phyloP scores from a whole-genome alignment of 108 stramenopile genomes.

The Nitzschia palea region DNA sequence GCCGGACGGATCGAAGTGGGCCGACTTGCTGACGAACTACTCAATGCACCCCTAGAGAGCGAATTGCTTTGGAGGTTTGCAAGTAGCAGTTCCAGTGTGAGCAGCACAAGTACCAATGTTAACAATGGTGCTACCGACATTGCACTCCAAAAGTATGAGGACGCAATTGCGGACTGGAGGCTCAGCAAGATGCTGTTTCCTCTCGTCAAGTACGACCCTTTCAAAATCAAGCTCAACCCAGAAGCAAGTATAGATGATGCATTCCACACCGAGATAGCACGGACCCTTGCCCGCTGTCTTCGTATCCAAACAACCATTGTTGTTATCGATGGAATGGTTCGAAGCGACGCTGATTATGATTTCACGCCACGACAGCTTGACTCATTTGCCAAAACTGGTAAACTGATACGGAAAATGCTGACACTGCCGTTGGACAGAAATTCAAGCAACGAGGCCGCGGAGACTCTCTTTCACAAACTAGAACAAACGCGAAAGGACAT shows the following conservation, averaged over 20 bases:
- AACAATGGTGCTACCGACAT: slow-evolving; percentile 4
- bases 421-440: slow-evolving; percentile 10
- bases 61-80: background rate
- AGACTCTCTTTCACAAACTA: slow-evolving; percentile 4
- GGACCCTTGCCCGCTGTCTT: slow-evolving; percentile 28
- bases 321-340: slow-evolving; percentile 34
- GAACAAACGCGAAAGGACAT: slow-evolving; percentile 18
- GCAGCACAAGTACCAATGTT: background rate
- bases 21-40: slow-evolving; percentile 25
- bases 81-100: background rate
- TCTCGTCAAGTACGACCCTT: slow-evolving; percentile 30
- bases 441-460: slow-evolving; percentile 9
- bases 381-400: slow-evolving; percentile 14
- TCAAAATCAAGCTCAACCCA: background rate
- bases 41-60: slow-evolving; percentile 13
- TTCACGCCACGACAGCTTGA: slow-evolving; percentile 19
- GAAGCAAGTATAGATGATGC: slow-evolving; percentile 5
- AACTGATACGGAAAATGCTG: slow-evolving; percentile 30
- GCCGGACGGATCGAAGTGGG: slow-evolving; percentile 10
- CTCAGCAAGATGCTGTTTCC: slow-evolving; percentile 24
- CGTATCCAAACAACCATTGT: slow-evolving; percentile 41
- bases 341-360: slow-evolving; percentile 26
- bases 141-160: slow-evolving; percentile 24
- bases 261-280: slow-evolving; percentile 26
- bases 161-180: slow-evolving; percentile 34